A percentile compares a stretch with the other conserved stretches of the same genome.
Conservation (phyloP, 257 asterid genomes). For the Rauvolfia tetraphylla region DNA sequence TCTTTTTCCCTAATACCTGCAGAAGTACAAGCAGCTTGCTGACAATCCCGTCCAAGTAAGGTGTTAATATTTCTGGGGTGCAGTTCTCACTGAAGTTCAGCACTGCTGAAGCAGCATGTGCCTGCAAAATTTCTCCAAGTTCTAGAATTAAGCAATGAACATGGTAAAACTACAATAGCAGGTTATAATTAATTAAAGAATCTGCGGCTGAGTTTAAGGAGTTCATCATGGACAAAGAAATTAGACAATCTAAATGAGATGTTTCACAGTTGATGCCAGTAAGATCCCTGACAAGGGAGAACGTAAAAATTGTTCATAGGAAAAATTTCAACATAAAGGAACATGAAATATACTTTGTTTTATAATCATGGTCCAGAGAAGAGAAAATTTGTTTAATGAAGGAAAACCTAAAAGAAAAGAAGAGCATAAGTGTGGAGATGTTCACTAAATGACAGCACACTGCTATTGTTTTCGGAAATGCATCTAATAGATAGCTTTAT, state of each 20-base stretch:
- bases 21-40: conserved; percentile 75
- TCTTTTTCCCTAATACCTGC: conserved; percentile 46
- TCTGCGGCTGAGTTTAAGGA: background rate
- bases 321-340: background rate
- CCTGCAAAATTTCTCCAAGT: conserved; percentile 43
- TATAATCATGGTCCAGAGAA: background rate
- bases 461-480: background rate
- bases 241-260: background rate
- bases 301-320: background rate
- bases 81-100: conserved; percentile 92
- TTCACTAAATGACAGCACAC: background rate
- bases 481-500: background rate
- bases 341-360: background rate
- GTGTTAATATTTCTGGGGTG: conserved; percentile 80
- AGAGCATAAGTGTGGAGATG: background rate
- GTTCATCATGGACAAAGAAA: background rate
- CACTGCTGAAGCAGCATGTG: conserved; percentile 96
- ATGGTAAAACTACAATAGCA: background rate
- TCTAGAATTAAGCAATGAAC: conserved; percentile 9
- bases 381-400: background rate
- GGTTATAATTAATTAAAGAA: background rate
- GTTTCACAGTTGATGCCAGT: background rate
- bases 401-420: background rate
- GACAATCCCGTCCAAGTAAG: conserved; percentile 82
- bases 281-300: background rate